These are phyloP conservation scores for Lodderomyces elongisporus DNA, from an alignment of 1,139 yeast species.

Conservation along the genomic window DNA sequence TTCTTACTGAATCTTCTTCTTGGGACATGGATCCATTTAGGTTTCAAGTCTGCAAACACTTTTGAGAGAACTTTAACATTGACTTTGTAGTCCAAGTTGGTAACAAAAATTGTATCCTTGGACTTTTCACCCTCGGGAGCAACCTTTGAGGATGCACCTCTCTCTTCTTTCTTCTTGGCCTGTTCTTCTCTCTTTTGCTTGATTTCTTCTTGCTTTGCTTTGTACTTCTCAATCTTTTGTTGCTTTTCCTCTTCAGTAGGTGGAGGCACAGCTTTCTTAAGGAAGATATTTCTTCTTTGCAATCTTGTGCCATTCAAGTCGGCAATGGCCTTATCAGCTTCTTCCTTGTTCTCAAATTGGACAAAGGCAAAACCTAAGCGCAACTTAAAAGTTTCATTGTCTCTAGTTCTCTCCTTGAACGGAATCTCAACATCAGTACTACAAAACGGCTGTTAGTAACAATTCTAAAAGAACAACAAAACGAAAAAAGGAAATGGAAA, in stretches of 20 bases:
- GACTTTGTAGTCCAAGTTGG: conserved; percentile 50
- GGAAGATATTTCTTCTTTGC: conserved; percentile 44
- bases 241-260: conserved; percentile 46
- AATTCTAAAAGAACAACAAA: neutral
- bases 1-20: conserved; percentile 42
- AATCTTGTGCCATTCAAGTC: conserved; percentile 41
- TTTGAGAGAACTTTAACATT: conserved; percentile 40
- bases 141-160: conserved; percentile 12
- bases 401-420: conserved; percentile 29
- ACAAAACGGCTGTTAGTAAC: conserved; percentile 8
- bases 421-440: conserved; percentile 39
- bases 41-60: conserved; percentile 44
- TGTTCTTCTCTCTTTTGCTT: conserved; percentile 19
- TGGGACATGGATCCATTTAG: conserved; percentile 57
- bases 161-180: conserved; percentile 14
- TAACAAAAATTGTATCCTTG: conserved; percentile 50
- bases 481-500: no score
- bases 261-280: conserved; percentile 50
- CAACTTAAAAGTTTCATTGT: conserved; percentile 30
- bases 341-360: conserved; percentile 43
- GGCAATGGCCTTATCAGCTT: conserved; percentile 46
- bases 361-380: conserved; percentile 54
- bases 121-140: conserved; percentile 54
- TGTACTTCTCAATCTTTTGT: conserved; percentile 33
- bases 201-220: conserved; percentile 29